phyloP scores from a whole-genome alignment of 2,329 filamentous ascomycete species.

The Madurella mycetomatis region DNA sequence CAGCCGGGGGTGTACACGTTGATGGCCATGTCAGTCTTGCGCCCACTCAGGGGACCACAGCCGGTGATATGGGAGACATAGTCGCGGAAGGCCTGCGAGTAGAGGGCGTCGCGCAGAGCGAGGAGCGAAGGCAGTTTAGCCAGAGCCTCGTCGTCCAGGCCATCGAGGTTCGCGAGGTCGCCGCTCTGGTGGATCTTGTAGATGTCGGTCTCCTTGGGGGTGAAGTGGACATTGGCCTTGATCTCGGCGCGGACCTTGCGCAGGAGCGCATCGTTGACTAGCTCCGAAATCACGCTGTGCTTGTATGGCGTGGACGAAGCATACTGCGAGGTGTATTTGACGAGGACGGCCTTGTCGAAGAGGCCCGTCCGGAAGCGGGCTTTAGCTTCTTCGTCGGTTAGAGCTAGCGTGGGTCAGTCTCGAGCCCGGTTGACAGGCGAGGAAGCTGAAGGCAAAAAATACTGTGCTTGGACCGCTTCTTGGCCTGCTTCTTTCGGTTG shows the following conservation, averaged over 20 bases:
- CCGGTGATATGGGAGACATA: conserved; percentile 84
- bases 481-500: conserved; percentile 40
- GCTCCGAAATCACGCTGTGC: conserved; percentile 78
- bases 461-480: conserved; percentile 53
- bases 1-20: conserved; percentile 97
- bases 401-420: conserved; percentile 33
- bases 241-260: conserved; percentile 86
- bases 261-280: conserved; percentile 77
- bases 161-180: conserved; percentile 93
- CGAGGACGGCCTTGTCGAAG: conserved; percentile 56
- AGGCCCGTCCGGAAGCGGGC: conserved; percentile 61
- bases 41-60: conserved; percentile 80
- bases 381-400: conserved; percentile 47
- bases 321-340: conserved; percentile 59
- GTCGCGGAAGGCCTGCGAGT: conserved; percentile 82
- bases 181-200: conserved; percentile 99
- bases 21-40: conserved; percentile 98
- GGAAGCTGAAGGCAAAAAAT: conserved; percentile 3
- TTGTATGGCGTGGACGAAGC: conserved; percentile 71
- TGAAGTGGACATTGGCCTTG: conserved; percentile 86
- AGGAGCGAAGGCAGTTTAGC: conserved; percentile 85
- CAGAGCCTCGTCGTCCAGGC: conserved; percentile 80
- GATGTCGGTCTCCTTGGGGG: conserved; percentile 97
- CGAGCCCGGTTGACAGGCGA: not conserved
- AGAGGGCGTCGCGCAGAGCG: conserved; percentile 86